Evolutionary conservation across 768 basidiomycete species (phyloP).

Genomic region (Russula emetica): DNA sequence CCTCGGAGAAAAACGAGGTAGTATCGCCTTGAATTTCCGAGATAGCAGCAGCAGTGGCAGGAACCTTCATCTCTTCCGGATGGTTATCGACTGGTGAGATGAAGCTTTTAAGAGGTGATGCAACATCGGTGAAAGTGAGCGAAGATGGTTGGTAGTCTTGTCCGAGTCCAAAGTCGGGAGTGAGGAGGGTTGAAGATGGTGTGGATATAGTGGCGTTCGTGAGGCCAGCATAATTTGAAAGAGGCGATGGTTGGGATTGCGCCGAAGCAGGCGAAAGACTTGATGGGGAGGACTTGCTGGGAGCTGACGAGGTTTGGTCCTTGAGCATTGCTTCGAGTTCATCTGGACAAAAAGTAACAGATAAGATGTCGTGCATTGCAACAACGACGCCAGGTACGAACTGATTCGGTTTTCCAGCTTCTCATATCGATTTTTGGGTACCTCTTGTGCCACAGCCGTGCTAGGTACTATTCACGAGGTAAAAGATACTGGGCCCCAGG

Average conservation of each 20-base stretch:
- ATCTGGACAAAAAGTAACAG: conserved; percentile 38
- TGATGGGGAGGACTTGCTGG: conserved; percentile 1
- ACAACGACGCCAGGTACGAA: conserved; percentile 36
- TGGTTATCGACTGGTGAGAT: conserved; percentile 1
- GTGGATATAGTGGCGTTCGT: neutral
- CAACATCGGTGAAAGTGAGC: neutral
- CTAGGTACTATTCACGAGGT: conserved; percentile 35
- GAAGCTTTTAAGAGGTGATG: neutral
- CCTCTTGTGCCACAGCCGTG: conserved; percentile 39
- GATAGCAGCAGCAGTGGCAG: neutral
- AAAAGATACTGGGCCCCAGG: conserved; percentile 7
- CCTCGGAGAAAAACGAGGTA: neutral
- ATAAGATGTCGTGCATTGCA: conserved; percentile 2
- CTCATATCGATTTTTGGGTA: conserved; percentile 58
- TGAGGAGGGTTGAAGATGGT: conserved; percentile 4
- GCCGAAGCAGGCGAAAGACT: conserved; percentile 7
- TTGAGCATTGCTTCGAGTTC: conserved; percentile 67
- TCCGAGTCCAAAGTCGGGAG: conserved; percentile 6
- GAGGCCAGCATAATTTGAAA: conserved; percentile 8
- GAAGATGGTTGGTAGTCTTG: conserved; percentile 7
- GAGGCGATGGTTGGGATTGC: conserved; percentile 17
- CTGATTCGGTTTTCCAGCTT: conserved; percentile 64
- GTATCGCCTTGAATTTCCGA: neutral
- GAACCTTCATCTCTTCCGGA: conserved; percentile 1
- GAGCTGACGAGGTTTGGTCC: conserved; percentile 9